Conservation (phyloP, 331 rosid species). For the Acacia pycnantha region DNA sequence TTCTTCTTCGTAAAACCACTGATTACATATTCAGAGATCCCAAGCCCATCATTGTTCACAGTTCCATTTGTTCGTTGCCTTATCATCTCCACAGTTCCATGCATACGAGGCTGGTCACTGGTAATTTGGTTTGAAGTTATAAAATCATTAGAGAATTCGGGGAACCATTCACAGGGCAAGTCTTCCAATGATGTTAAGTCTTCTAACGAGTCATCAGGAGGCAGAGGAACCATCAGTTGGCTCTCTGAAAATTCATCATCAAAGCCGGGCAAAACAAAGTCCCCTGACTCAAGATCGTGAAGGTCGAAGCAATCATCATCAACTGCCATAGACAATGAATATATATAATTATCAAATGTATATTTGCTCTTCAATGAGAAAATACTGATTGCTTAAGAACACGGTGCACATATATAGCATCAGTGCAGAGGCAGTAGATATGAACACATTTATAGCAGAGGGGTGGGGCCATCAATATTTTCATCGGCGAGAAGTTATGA, state of each 20-base stretch:
- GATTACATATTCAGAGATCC: neutral
- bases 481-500: neutral
- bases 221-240: neutral
- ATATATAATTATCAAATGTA: too few relatives aligned
- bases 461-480: neutral
- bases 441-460: too few relatives aligned
- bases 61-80: neutral
- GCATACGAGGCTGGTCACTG: neutral
- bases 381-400: neutral
- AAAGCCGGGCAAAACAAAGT: neutral
- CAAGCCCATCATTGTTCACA: neutral
- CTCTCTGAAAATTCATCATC: neutral
- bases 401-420: too few relatives aligned
- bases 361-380: neutral
- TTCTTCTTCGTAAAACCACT: neutral
- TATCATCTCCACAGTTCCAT: neutral
- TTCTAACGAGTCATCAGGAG: neutral
- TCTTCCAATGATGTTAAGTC: neutral
- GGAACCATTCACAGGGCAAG: constrained; percentile 15
- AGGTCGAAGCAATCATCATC: neutral
- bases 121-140: neutral
- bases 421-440: too few relatives aligned
- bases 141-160: neutral
- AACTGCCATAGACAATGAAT: neutral
- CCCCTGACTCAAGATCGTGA: neutral